Evolutionary conservation across 1,139 yeast genomes (phyloP), one percentile per base, ranked within the genome.

Genomic region (Geotrichum carabidarum): DNA sequence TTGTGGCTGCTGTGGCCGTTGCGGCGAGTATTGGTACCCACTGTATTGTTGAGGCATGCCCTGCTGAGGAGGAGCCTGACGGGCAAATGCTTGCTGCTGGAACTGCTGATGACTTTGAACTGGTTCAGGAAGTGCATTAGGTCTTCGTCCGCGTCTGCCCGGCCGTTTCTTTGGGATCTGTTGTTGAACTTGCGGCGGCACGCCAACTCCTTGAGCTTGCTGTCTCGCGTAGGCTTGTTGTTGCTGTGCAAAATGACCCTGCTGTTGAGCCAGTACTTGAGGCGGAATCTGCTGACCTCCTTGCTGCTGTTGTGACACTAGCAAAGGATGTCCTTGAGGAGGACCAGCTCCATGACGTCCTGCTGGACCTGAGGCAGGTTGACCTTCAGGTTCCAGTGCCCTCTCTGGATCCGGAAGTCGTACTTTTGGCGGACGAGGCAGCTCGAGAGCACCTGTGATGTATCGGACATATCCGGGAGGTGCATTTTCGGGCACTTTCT

Each of bases 401-500:
- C 46, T 15, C 15, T 51, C 54, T 12, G 67, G 68, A 30, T 57
- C 60, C 4, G 66, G 67, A 57, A 65, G 53, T 8, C 53, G 40
- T 14, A 59, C 56, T 15, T 54, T 43, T 4, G 62, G 59, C 8
- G 63, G 61, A 1, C 50, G 54, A 3, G 60, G 64, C 1, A 52
- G 54, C 36, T 65, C 68, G 35, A 65, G 56, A 8, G 62, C 67
- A 18, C 68, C 68, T n/a, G 58, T 57, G 31, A 48, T 51, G 17
- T 61, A 61, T 40, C 61, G 54, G 7, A 51, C 54, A 15, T 43
- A 56, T 7, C 54, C 58, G n/a, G 48, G 48, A 8, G 58, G 58
- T 1, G 53, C 44, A 7, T 14, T 42, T 1, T 44, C 44, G 6
- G 57, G 57, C 1, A 41, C 40, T 9, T 50, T 47, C 32, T 55